Evolutionary conservation across 805 yeast genomes (phyloP).

Genomic region (Monosporozyma aquatica): DNA sequence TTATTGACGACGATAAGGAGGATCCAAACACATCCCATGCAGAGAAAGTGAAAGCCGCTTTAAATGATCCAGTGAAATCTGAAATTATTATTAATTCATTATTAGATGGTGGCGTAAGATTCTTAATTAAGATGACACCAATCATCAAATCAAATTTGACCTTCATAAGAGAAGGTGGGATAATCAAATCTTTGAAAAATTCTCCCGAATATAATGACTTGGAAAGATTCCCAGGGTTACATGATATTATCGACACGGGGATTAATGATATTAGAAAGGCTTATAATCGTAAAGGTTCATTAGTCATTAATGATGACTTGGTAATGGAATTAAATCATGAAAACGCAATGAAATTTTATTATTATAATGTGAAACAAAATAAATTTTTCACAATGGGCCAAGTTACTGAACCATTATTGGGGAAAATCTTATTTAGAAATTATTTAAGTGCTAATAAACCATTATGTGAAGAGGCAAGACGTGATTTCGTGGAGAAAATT

Average conservation of each 20-base stretch:
- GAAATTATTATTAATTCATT: constrained; percentile 46
- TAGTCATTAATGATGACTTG: constrained; percentile 64
- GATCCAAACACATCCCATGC: constrained; percentile 25
- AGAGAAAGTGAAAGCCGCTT: constrained; percentile 35
- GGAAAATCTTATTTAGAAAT: constrained; percentile 61
- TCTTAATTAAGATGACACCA: constrained; percentile 73
- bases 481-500: constrained; percentile 18
- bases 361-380: constrained; percentile 33
- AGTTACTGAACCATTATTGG: constrained; percentile 52
- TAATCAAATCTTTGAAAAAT: constrained; percentile 68
- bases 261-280: constrained; percentile 54
- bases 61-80: constrained; percentile 46
- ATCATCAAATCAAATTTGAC: constrained; percentile 84
- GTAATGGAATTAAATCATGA: constrained; percentile 44
- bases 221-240: neutral
- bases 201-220: constrained; percentile 49
- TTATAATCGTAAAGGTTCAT: constrained; percentile 59
- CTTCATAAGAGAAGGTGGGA: constrained; percentile 75
- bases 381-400: constrained; percentile 43
- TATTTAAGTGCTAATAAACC: constrained; percentile 55
- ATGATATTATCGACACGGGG: constrained; percentile 46
- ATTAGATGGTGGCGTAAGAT: constrained; percentile 48
- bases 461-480: constrained; percentile 22
- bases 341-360: constrained; percentile 40
- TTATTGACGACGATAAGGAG: constrained; percentile 29